These are phyloP conservation scores for Tolypocladium cylindrosporum DNA, from an alignment of 2,329 filamentous ascomycete genomes.

Conservation along the genomic window DNA sequence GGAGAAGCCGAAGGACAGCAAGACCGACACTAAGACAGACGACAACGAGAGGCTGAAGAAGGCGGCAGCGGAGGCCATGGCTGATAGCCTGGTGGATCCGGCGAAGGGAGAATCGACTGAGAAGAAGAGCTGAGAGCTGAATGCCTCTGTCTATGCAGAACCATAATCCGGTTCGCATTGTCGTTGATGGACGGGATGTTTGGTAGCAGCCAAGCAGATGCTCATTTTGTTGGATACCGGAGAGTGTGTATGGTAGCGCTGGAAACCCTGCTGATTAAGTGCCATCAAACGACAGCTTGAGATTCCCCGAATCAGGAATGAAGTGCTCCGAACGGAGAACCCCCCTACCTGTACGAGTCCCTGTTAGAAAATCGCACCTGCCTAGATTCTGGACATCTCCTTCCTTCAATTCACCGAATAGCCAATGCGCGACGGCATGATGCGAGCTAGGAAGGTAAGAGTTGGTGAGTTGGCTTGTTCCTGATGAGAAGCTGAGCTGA, in stretches of 20 bases:
- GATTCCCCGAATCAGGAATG: background rate
- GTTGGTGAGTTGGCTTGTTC: background rate
- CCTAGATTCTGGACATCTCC: background rate
- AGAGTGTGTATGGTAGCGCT: background rate
- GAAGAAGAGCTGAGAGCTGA: slow-evolving; percentile 22
- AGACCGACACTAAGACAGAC: slow-evolving; percentile 40
- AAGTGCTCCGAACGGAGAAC: background rate
- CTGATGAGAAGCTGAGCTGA: background rate
- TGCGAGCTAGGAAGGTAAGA: background rate
- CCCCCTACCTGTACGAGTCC: background rate
- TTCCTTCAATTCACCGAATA: background rate
- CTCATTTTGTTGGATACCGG: background rate
- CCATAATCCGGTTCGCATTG: too few relatives aligned
- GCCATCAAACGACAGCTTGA: background rate
- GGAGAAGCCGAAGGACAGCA: slow-evolving; percentile 43
- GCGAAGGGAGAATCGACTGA: slow-evolving; percentile 20
- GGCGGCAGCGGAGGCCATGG: slow-evolving; percentile 52
- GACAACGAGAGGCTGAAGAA: slow-evolving; percentile 55
- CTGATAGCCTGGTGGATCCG: slow-evolving; percentile 39
- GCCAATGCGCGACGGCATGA: background rate
- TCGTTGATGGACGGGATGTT: background rate
- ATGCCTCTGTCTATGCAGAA: too few relatives aligned
- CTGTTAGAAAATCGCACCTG: background rate
- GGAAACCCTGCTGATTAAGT: background rate
- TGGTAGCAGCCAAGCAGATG: background rate